Percentiles rank a stretch among this genome's conserved stretches.
phyloP scores from a whole-genome alignment of 768 basidiomycete genomes.

The Amanita rubescens region DNA sequence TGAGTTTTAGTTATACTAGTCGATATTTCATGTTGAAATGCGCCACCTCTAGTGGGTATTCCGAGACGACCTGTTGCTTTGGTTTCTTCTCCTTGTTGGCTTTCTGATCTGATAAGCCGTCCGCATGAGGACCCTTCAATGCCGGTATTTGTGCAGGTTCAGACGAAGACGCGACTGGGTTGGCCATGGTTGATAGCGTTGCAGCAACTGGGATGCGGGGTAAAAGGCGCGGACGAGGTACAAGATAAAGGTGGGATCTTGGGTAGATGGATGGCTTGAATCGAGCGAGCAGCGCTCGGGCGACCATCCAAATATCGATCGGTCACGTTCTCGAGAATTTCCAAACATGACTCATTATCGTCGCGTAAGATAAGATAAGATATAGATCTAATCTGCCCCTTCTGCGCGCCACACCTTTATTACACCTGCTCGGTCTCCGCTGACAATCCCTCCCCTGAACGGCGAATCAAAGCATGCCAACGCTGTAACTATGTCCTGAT shows the following conservation, averaged over 20 bases:
- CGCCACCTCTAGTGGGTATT: conserved; percentile 59
- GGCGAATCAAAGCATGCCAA: conserved; percentile 86
- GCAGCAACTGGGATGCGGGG: conserved; percentile 13
- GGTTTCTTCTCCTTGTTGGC: conserved; percentile 40
- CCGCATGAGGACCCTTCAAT: conserved; percentile 35
- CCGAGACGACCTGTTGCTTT: conserved; percentile 31
- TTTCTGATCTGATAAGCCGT: conserved; percentile 16
- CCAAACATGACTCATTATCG: conserved; percentile 2
- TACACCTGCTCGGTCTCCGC: conserved; percentile 82
- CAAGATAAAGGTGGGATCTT: conserved; percentile 26
- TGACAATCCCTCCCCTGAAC: conserved; percentile 88
- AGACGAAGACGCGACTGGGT: conserved; percentile 48
- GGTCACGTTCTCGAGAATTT: conserved; percentile 26
- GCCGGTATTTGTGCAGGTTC: conserved; percentile 42
- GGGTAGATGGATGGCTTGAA: conserved; percentile 24
- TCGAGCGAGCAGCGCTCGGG: conserved; percentile 25
- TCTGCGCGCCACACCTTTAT: conserved; percentile 89
- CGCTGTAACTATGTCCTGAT: conserved; percentile 86
- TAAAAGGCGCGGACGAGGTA: conserved; percentile 13
- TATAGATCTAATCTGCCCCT: conserved; percentile 24
- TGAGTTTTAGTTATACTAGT: neutral
- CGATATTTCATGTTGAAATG: neutral
- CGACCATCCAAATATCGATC: conserved; percentile 34
- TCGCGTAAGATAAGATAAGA: neutral
- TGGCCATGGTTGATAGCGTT: conserved; percentile 41